Evolutionary conservation across 495 filamentous ascomycete genomes (phyloP), one percentile per base, ranked within the genome.

Genomic region (Aspergillus sparsus): DNA sequence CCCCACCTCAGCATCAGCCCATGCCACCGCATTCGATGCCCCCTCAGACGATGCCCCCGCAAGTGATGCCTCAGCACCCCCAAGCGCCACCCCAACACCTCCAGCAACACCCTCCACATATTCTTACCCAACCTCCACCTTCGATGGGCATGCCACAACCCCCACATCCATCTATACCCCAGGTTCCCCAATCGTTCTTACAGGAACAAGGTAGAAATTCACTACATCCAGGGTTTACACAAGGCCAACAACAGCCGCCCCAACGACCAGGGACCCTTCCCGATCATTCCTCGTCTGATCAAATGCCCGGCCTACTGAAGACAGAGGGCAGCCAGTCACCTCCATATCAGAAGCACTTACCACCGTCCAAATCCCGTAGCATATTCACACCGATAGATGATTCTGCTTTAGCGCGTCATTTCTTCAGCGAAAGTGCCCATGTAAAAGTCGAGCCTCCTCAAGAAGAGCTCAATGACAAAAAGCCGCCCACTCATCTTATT

Each of bases 311-410:
- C 66, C 64, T 49, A 47, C 49, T 71, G 60, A 82, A 78, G 63
- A 41, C 37, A 46, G 80, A 78, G 50, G 74, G 68, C n/a, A 75
- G 70, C 58, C 82, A 83, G 59, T 80, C 79, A 6, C 81, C 80
- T 47, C 81, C 71, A 64, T 79, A 77, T 75, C 80, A 79, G 18
- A 93, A 91, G 68, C 88, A 89, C 27, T 73, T 89, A n/a, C 83
- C 21, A 27, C 21, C 87, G 12, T 85, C 86, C 16, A 93, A 93
- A 71, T 89, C 89, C 7, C 87, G 92, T 57, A 97, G 92, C 72
- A 98, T 98, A 54, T 98, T 97, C 66, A 98, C 94, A 1, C 94
- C 94, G 2, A 96, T 98, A 57, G 94, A 97, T 64, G 93, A 96
- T 47, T 97, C 94, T 6, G 86, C 97, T 62, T 78, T 97, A 21